These are phyloP conservation scores for Toxicodendron radicans DNA, from an alignment of 345 rosid species.

Conservation along the genomic window DNA sequence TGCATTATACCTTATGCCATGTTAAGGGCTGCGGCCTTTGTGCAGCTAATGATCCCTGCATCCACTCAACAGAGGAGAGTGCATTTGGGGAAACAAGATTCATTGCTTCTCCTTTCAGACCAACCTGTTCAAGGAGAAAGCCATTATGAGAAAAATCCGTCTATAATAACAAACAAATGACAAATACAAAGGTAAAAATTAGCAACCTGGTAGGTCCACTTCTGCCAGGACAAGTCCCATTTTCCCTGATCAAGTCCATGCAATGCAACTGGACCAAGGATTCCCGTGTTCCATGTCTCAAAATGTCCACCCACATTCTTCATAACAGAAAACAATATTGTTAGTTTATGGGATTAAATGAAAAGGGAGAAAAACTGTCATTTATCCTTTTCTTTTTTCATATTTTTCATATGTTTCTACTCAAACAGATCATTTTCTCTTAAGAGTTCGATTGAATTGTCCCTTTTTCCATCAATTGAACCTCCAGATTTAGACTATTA, in stretches of 20 bases:
- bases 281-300: conserved; percentile 94
- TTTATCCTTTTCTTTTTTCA: too few relatives aligned
- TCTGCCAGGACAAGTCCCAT: conserved; percentile 88
- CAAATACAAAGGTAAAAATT: conserved; percentile 9
- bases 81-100: conserved; percentile 67
- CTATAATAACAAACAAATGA: not conserved
- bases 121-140: conserved; percentile 54
- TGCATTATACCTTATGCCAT: conserved; percentile 82
- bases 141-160: conserved; percentile 16
- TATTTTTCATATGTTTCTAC: not conserved
- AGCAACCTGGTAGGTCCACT: conserved; percentile 94
- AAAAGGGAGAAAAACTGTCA: not conserved
- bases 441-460: not conserved
- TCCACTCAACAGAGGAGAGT: conserved; percentile 73
- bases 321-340: conserved; percentile 15
- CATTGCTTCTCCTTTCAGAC: conserved; percentile 97
- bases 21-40: conserved; percentile 82
- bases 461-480: not conserved
- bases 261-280: conserved; percentile 92
- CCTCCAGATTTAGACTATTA: not conserved
- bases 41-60: conserved; percentile 54
- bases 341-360: not conserved
- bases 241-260: conserved; percentile 90
- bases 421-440: not conserved
- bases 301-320: conserved; percentile 96